Base-by-base conservation (phyloP, 805 yeast species). In the Monosporozyma yasuniensis region DNA sequence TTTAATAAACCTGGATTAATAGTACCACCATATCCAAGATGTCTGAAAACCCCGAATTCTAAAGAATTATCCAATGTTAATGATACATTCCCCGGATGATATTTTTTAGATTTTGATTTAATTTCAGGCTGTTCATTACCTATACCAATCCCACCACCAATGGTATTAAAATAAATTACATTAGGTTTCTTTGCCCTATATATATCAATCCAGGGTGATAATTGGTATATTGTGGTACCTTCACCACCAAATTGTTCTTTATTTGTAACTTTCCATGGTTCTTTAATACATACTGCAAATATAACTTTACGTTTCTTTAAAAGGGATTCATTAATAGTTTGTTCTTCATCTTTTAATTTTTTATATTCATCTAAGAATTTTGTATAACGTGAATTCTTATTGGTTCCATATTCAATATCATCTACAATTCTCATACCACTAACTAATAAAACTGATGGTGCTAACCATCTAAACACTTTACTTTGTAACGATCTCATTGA, bases 401-500 rank as follows among this genome's bases (percentile, higher is more conserved):
- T 52, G 6, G 46, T 46, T 9, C 49, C 50, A 48, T 58, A 62
- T 19, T 60, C 63, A 3, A 47, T 42, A 48, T 61, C 67, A 53
- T 64, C 56, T 4, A 48, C 37, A 10, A 82, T 62, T 44, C 79
- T 62, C 56, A 73, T 75, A 0, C 97, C 98, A 2, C 79, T 75
- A 0, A 91, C 71, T 0, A 90, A 52, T 8, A 90, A 56, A 1
- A 91, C 63, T 0, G 96, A 79, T 0, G 96, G 96, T 0, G 96
- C 93, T 56, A 79, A 81, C 96, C 97, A 91, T 58, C 89, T 87
- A 71, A 87, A 80, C 0, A 84, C 84, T 54, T 83, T 87, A 50
- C 83, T 77, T 66, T 90, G 96, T 51, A 91, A 76, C 0, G 96
- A 84, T 28, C 95, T 70, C 76, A 90, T 87, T 0, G 96, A 87